Conservation (phyloP, 164 flowering plant species). For the Vitis vinifera region ASM3070453v1 NC_081817.1:1183001-1183500, state of each 20-base stretch:
- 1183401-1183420: constrained; percentile 99
- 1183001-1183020: constrained; percentile 85
- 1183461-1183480: constrained; percentile 98
- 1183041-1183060: constrained; percentile 96
- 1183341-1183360: constrained; percentile 92
- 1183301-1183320: constrained; percentile 87
- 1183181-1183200: constrained; percentile 87
- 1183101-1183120: constrained; percentile 47
- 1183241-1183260: constrained; percentile 91
- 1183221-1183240: constrained; percentile 70
- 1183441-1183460: constrained; percentile 98
- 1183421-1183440: constrained; percentile 89
- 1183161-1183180: constrained; percentile 87
- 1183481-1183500: constrained; percentile 92
- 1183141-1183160: constrained; percentile 87
- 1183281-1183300: constrained; percentile 90
- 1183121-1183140: constrained; percentile 61
- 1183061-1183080: constrained; percentile 84
- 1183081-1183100: constrained; percentile 61
- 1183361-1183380: constrained; percentile 79
- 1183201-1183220: constrained; percentile 51
- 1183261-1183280: constrained; percentile 87
- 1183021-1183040: constrained; percentile 66
- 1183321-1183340: constrained; percentile 85
- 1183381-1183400: constrained; percentile 94